Conservation (phyloP, 805 yeast genomes). For the Candida insectorum region DNA sequence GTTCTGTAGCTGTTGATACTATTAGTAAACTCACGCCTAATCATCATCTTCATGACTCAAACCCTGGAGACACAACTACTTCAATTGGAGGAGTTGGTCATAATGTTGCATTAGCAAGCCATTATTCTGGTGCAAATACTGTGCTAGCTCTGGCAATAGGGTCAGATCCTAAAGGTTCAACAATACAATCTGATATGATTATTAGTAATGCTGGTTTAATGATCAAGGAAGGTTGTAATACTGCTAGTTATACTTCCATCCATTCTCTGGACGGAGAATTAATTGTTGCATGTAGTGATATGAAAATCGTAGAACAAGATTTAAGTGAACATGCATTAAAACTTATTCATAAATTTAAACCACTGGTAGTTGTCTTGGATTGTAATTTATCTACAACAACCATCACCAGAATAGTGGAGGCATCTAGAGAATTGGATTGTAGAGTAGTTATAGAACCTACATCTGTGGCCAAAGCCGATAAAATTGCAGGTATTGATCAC, state of each 20-base stretch:
- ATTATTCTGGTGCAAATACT: constrained; percentile 22
- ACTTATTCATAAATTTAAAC: constrained; percentile 39
- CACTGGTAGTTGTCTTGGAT: constrained; percentile 58
- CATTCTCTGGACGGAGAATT: constrained; percentile 63
- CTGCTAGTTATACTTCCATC: constrained; percentile 74
- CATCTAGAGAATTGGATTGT: constrained; percentile 13
- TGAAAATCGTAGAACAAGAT: constrained; percentile 59
- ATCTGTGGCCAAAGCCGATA: constrained; percentile 57
- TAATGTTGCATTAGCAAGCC: constrained; percentile 69
- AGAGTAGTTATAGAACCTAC: constrained; percentile 72
- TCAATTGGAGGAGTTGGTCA: constrained; percentile 84
- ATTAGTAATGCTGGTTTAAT: constrained; percentile 41
- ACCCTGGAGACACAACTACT: constrained; percentile 58
- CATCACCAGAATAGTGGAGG: constrained; percentile 33
- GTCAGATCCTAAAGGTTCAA: constrained; percentile 50
- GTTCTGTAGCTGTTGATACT: constrained; percentile 75
- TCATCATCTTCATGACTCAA: constrained; percentile 54
- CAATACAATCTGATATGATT: constrained; percentile 16
- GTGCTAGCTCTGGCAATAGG: constrained; percentile 61
- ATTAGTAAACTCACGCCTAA: constrained; percentile 44
- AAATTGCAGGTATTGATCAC: constrained; percentile 39
- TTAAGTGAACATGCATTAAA: constrained; percentile 39
- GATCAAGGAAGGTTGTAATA: constrained; percentile 19
- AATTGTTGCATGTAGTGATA: constrained; percentile 78
- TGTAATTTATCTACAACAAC: constrained; percentile 56